Percentiles rank a stretch among this genome's conserved stretches.
These are phyloP conservation scores for Salix koriyanagi DNA, from an alignment of 345 rosid genomes.

Conservation along the genomic window DNA sequence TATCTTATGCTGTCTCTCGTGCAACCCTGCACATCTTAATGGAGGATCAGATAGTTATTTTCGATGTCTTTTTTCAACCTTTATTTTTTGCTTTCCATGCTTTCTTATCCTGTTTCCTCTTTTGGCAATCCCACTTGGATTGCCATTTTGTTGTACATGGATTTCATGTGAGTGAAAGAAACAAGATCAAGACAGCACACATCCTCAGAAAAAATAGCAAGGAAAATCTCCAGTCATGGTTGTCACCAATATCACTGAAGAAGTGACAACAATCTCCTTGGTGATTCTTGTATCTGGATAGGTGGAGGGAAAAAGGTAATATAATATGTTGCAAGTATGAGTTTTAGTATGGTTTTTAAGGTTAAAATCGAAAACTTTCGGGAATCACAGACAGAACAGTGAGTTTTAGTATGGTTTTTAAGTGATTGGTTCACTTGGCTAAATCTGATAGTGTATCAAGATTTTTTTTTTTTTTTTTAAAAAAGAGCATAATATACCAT, in stretches of 20 bases:
- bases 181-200: background rate
- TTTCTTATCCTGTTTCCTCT: slow-evolving; percentile 13
- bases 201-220: background rate
- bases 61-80: background rate
- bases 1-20: background rate
- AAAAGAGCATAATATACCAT: no score
- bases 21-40: slow-evolving; percentile 13
- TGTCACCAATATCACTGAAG: background rate
- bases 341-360: no score
- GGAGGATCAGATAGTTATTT: slow-evolving; percentile 20
- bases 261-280: background rate
- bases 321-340: background rate
- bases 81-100: slow-evolving; percentile 5
- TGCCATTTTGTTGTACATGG: slow-evolving; percentile 18
- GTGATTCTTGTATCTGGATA: background rate
- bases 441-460: no score
- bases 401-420: background rate
- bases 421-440: background rate
- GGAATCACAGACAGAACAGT: no score
- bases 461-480: no score
- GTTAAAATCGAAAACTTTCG: no score
- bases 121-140: slow-evolving; percentile 8
- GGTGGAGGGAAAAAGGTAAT: background rate
- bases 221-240: background rate
- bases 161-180: slow-evolving; percentile 15